These are phyloP conservation scores for Rhododendron vialii DNA, from an alignment of 148 eudicot species.

Conservation along the genomic window DNA sequence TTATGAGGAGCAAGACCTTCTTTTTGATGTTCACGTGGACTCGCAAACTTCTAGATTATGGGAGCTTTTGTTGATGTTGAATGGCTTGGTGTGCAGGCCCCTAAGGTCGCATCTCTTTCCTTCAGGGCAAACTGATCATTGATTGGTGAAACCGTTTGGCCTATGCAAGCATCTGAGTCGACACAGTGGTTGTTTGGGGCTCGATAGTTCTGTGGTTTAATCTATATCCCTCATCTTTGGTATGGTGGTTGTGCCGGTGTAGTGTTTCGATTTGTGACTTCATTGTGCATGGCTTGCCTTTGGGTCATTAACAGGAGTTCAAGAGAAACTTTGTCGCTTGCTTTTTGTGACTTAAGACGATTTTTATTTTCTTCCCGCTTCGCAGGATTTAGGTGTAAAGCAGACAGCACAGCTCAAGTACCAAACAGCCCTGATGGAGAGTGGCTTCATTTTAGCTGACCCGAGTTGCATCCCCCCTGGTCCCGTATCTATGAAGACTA, in stretches of 20 bases:
- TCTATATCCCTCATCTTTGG: not conserved
- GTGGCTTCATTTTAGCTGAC: slow-evolving; percentile 62
- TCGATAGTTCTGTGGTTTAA: too few species aligned
- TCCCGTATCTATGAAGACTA: slow-evolving; percentile 49
- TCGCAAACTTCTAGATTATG: too few species aligned
- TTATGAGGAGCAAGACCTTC: too few species aligned
- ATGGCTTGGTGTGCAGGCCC: too few species aligned
- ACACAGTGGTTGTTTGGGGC: too few species aligned
- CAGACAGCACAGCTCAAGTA: slow-evolving; percentile 77
- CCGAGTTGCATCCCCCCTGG: slow-evolving; percentile 56
- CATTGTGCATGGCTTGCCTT: not conserved
- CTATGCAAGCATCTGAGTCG: too few species aligned
- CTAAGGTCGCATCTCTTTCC: too few species aligned
- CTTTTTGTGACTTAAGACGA: not conserved
- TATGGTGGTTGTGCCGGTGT: not conserved
- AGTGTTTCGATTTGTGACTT: not conserved
- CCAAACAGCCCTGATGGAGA: slow-evolving; percentile 90
- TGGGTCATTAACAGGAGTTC: not conserved
- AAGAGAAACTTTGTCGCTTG: not conserved
- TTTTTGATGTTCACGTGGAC: too few species aligned
- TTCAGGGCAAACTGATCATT: too few species aligned
- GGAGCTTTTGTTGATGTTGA: too few species aligned
- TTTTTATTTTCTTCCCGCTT: not conserved
- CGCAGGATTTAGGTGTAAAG: slow-evolving; percentile 70
- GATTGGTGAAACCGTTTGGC: too few species aligned